Evolutionary conservation across 1,139 yeast species (phyloP).

Genomic region (Trichomonascaceae sp.): DNA sequence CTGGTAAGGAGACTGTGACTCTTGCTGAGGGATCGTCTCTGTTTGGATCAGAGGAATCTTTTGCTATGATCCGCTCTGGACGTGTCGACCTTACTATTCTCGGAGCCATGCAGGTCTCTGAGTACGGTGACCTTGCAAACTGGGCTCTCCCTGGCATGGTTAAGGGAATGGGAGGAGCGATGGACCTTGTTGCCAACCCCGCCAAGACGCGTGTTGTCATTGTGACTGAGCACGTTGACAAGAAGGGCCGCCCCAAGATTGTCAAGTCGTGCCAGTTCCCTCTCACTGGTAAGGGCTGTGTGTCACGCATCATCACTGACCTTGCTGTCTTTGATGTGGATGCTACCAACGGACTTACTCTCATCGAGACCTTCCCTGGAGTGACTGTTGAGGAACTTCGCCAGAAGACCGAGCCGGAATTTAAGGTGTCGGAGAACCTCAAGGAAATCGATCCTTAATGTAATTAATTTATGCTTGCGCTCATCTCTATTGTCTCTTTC

Average conservation of each 20-base stretch:
- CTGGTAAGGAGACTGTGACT: constrained; percentile 41
- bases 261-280: constrained; percentile 34
- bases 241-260: constrained; percentile 36
- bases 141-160: constrained; percentile 41
- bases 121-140: constrained; percentile 37
- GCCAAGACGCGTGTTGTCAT: constrained; percentile 35
- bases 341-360: constrained; percentile 27
- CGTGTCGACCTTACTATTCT: constrained; percentile 33
- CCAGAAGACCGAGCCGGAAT: constrained; percentile 31
- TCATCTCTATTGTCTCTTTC: no score
- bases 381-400: constrained; percentile 31
- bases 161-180: constrained; percentile 47
- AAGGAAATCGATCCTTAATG: constrained; percentile 6
- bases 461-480: neutral
- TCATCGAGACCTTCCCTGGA: constrained; percentile 32
- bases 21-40: constrained; percentile 34
- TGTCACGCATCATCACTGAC: constrained; percentile 35
- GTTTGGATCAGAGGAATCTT: constrained; percentile 39
- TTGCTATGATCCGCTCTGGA: constrained; percentile 38
- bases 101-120: constrained; percentile 39
- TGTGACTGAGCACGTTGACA: constrained; percentile 37
- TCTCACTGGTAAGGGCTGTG: constrained; percentile 35
- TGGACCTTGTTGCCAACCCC: constrained; percentile 41
- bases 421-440: constrained; percentile 26
- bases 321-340: constrained; percentile 37